These are phyloP conservation scores for Coriolopsis trogii DNA, from an alignment of 1,284 basidiomycete species.

Conservation along the genomic window DNA sequence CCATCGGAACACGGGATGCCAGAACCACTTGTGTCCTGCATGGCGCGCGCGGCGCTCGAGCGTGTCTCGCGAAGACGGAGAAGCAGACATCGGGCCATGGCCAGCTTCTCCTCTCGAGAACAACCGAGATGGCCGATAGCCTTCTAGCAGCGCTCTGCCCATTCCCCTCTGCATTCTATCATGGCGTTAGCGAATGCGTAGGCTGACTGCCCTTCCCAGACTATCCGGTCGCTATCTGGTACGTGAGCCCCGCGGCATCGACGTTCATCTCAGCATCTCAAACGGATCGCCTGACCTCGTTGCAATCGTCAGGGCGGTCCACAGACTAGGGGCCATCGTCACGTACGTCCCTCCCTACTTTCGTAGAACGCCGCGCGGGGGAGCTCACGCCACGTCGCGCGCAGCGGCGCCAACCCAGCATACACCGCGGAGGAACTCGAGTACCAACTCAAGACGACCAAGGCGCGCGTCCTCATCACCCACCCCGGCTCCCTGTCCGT, in stretches of 20 bases:
- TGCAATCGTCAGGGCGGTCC: slow-evolving; percentile 54
- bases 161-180: too few relatives aligned
- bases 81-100: not conserved
- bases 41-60: not conserved
- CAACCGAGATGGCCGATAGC: too few relatives aligned
- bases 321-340: slow-evolving; percentile 69
- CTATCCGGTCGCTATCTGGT: slow-evolving; percentile 68
- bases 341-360: slow-evolving; percentile 46
- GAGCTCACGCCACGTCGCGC: too few relatives aligned
- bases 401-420: slow-evolving; percentile 58
- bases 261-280: too few relatives aligned
- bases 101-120: not conserved
- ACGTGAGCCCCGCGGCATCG: too few relatives aligned
- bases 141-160: too few relatives aligned
- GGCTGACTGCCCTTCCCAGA: slow-evolving; percentile 42
- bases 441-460: slow-evolving; percentile 57
- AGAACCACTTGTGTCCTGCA: too few relatives aligned
- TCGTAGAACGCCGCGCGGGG: too few relatives aligned
- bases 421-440: slow-evolving; percentile 66
- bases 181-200: not conserved
- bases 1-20: too few relatives aligned
- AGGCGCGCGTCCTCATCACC: slow-evolving; percentile 56
- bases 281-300: not conserved
- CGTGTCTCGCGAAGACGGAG: not conserved
- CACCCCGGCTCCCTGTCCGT: slow-evolving; percentile 52